phyloP scores from a whole-genome alignment of 345 rosid species.

The Combretum micranthum region DNA sequence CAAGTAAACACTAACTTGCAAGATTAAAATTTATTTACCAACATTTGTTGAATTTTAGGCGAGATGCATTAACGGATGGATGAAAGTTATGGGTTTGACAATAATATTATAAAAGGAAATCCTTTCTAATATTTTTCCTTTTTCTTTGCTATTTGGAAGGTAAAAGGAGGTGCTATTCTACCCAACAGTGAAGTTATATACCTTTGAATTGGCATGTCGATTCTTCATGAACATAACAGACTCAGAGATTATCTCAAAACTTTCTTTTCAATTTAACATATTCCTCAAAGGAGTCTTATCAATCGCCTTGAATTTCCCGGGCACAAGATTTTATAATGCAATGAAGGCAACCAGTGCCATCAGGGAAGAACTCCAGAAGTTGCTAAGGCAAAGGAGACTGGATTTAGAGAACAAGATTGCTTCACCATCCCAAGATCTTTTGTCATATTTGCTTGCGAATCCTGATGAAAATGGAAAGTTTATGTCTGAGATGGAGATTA shows the following conservation, averaged over 20 bases:
- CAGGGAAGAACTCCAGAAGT: conserved; percentile 13
- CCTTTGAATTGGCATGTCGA: conserved; percentile 23
- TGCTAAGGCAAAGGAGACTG: conserved; percentile 11
- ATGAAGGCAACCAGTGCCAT: conserved; percentile 19
- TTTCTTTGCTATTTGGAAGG: conserved; percentile 6
- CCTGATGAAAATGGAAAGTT: conserved; percentile 18
- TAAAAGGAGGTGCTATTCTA: conserved; percentile 15
- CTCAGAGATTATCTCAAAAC: conserved; percentile 10
- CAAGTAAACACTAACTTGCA: neutral
- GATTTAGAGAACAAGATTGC: conserved; percentile 16
- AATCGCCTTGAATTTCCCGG: conserved; percentile 15
- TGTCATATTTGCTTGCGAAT: conserved; percentile 20
- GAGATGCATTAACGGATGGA: too few species aligned
- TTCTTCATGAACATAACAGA: conserved; percentile 22
- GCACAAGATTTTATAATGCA: conserved; percentile 15
- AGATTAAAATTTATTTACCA: neutral
- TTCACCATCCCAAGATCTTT: conserved; percentile 10
- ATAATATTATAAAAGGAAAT: too few species aligned
- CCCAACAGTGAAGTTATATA: conserved; percentile 13
- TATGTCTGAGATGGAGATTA: conserved; percentile 24
- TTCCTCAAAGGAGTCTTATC: conserved; percentile 16
- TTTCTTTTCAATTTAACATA: conserved; percentile 11
- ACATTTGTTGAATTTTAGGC: too few species aligned
- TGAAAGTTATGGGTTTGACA: too few species aligned
- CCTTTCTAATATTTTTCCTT: too few species aligned